A percentile compares a stretch with the other conserved stretches of the same genome.
Evolutionary conservation across 805 yeast species (phyloP).

Genomic region (Metschnikowia lunata): DNA sequence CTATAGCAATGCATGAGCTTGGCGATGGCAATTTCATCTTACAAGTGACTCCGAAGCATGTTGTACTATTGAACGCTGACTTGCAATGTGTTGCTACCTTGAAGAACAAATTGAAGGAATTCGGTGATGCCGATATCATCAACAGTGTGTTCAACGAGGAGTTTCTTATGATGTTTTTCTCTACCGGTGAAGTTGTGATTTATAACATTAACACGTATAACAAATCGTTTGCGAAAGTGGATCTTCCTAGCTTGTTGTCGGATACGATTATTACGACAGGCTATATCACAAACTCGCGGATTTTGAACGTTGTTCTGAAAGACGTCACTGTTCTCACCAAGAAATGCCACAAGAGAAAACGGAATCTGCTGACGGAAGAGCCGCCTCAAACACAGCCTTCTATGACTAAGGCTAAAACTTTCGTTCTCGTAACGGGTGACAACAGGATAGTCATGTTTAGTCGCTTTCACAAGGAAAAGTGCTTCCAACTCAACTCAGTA

Average conservation of each 20-base stretch:
- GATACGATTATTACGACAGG: constrained; percentile 66
- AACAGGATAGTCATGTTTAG: constrained; percentile 65
- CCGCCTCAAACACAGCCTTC: not conserved
- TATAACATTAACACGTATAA: constrained; percentile 39
- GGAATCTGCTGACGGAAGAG: not conserved
- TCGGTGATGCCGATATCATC: constrained; percentile 53
- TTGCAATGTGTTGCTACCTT: constrained; percentile 52
- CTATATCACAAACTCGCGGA: constrained; percentile 50
- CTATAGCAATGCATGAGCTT: constrained; percentile 63
- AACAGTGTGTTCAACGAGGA: constrained; percentile 62
- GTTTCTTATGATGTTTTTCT: constrained; percentile 55
- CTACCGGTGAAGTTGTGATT: constrained; percentile 67
- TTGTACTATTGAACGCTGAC: constrained; percentile 55
- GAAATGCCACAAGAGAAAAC: constrained; percentile 30
- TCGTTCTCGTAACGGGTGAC: constrained; percentile 71
- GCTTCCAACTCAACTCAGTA: constrained; percentile 48
- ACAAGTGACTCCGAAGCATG: constrained; percentile 67
- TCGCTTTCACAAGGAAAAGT: constrained; percentile 49
- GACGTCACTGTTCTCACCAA: constrained; percentile 24
- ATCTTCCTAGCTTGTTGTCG: constrained; percentile 36
- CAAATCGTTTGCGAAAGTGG: constrained; percentile 30
- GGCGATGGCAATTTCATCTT: constrained; percentile 55
- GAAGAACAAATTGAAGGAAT: constrained; percentile 30
- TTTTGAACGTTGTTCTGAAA: constrained; percentile 40
- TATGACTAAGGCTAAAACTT: constrained; percentile 35